Evolutionary conservation across 345 rosid species (phyloP), one percentile per base, ranked within the genome.

Genomic region (Sisymbrium altissimum): DNA sequence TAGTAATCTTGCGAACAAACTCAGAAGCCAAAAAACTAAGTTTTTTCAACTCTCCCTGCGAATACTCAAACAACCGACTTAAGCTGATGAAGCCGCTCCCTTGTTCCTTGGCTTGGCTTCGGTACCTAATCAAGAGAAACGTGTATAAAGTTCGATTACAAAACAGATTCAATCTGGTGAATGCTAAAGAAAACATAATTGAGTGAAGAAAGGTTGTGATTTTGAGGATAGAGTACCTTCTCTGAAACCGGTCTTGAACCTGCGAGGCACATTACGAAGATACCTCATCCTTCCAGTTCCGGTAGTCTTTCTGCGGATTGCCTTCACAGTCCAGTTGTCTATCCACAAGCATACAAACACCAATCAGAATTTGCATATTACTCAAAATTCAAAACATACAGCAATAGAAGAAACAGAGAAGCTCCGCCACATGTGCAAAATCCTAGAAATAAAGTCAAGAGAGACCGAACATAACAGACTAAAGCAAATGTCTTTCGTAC

Each of bases 321-420:
- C 92, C 86, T 89, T 89, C 77, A 75, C 86, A 70, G 92, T 89
- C 96, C 92, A 89, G 83, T 89, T 89, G 69, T 89, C 96, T 89
- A 5, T 43, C 11, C 8, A 25, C 32, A 44, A 36, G 3, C 18
- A 7, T 11, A 17, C 41, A 69, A 3, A 17, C 33, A 56, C 1
- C 2, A 29, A 62, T 62, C 48, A 55, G 14, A 13, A 5, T 25
- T 9, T 25, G 18, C 9, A 48, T 0, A 25, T n/a, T 4, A 29
- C 43, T 29, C 3, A 6, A 36, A 2, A 27, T 3, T 3, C 2
- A 23, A 1, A 23, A 23, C 25, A 23, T 23, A 23, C 25, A 48
- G 4, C 9, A 41, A 41, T 3, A n/a, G 14, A 60, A 71, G 50
- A 9, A 41, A 54, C 13, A 11, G 25, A 60, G 13, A 35, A 38